phyloP scores from a whole-genome alignment of 441 rosid genomes.

The Adansonia madagascariensis region DNA sequence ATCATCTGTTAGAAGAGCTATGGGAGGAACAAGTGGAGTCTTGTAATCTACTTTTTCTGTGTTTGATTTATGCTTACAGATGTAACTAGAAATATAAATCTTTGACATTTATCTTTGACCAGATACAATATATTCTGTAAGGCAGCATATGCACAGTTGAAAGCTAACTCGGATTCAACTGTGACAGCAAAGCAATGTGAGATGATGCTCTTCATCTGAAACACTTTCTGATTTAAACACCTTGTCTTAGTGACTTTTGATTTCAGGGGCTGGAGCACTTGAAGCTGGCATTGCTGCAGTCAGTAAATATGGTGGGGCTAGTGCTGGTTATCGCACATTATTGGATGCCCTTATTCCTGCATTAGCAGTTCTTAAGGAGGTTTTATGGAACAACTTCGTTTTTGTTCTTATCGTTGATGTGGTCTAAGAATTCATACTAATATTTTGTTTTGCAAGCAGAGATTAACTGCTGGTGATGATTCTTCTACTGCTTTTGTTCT shows the following conservation, averaged over 20 bases:
- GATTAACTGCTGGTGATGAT: conserved; percentile 71
- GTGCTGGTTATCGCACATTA: conserved; percentile 87
- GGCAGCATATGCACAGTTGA: conserved; percentile 84
- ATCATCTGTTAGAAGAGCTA: conserved; percentile 76
- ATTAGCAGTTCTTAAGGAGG: conserved; percentile 81
- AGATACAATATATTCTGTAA: conserved; percentile 83
- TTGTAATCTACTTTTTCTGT: conserved; percentile 49
- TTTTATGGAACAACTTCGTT: conserved; percentile 25
- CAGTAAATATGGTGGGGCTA: conserved; percentile 92
- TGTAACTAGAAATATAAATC: not conserved
- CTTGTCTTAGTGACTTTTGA: conserved; percentile 26
- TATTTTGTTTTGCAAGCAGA: conserved; percentile 47
- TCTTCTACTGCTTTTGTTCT: conserved; percentile 68
- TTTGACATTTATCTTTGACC: conserved; percentile 28
- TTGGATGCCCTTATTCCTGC: conserved; percentile 96
- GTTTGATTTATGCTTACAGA: conserved; percentile 27
- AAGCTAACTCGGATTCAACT: conserved; percentile 50
- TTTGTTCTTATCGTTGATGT: conserved; percentile 16
- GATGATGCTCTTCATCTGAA: conserved; percentile 36
- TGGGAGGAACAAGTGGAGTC: conserved; percentile 99
- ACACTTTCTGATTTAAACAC: conserved; percentile 5
- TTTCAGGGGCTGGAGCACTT: conserved; percentile 86
- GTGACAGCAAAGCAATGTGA: conserved; percentile 77
- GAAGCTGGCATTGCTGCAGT: conserved; percentile 83
- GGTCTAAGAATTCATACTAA: conserved; percentile 21